These are phyloP conservation scores for Trichoderma sp. DNA, from an alignment of 2,329 filamentous ascomycete genomes.

Conservation along the genomic window DNA sequence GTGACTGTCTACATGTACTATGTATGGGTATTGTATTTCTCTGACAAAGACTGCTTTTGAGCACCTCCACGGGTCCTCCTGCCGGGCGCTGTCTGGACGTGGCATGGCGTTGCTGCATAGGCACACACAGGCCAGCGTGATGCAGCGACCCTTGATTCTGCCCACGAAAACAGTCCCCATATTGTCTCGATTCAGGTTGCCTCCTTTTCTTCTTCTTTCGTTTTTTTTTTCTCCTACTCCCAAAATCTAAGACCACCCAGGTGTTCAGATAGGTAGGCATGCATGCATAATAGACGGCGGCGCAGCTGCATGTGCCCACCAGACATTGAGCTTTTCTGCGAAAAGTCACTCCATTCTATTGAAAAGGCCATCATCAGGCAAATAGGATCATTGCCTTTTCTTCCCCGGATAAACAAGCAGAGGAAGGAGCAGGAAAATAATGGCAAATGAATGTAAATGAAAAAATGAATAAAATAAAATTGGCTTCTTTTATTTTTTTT, in stretches of 20 bases:
- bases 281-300: slow-evolving; percentile 12
- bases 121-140: neutral
- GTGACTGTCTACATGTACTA: neutral
- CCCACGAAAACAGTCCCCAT: neutral
- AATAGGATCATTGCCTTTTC: slow-evolving; percentile 17
- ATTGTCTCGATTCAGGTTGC: neutral
- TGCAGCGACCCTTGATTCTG: neutral
- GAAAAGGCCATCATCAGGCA: slow-evolving; percentile 15
- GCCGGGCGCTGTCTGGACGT: neutral
- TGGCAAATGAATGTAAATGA: neutral
- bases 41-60: neutral
- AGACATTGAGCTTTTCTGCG: slow-evolving; percentile 13
- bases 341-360: neutral
- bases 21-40: neutral
- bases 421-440: neutral
- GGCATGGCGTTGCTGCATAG: slow-evolving; percentile 4
- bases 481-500: too few relatives aligned
- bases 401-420: slow-evolving; percentile 17
- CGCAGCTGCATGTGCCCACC: slow-evolving; percentile 20
- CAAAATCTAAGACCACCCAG: slow-evolving; percentile 10
- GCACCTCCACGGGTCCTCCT: slow-evolving; percentile 9
- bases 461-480: neutral
- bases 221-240: neutral
- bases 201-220: too few relatives aligned
- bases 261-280: slow-evolving; percentile 14